Base-by-base conservation (phyloP, 1,284 basidiomycete genomes). In the Malassezia globosa region DNA sequence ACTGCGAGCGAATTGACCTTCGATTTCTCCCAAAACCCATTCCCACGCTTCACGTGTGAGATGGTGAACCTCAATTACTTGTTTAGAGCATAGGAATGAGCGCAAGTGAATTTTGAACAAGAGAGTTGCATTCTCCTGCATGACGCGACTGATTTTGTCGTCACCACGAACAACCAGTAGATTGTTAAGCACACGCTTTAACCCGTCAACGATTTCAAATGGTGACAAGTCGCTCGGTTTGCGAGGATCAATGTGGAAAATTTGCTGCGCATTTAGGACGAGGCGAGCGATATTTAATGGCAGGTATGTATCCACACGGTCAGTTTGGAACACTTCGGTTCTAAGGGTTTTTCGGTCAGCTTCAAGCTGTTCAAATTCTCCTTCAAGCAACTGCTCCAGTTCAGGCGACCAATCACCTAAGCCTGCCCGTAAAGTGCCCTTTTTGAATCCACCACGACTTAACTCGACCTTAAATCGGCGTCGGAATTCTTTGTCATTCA, bases 11-110 rank as follows among this genome's bases (percentile, higher is more conserved):
- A 69, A 71, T 36, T 71, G 66, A 0, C 60, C 60, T 72, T 97
- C 89, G 42, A 97, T 81, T 74, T 97, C 94, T 60, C 92, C 94
- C 50, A 96, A 68, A 3, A 96, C 86, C 90, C 90, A 97, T 65
- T 95, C 88, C 72, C 94, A 97, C 1, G 92, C 90, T 70, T 92
- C 63, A 37, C 59, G 55, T 53, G 69, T 65, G 51, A 71, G 55
- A 48, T 64, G 57, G 29, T 69, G 65, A 33, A 58, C 56, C 52
- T 71, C 68, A 49, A 71, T 69, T 37, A 64, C 62, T 57, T 69
- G 60, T 56, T 66, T 65, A 14, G 59, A 55, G 48, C 63, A 63
- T n/a, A 71, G 54, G 54, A 62, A 68, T 1, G 68, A 63, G 13
- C 68, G 64, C 38, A 71, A 27, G 46, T 69, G 66, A 77, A 95